A percentile compares a stretch with the other conserved stretches of the same genome.
Conservation (phyloP, 2,329 filamentous ascomycete species). For the Neocucurbitaria cava region DNA sequence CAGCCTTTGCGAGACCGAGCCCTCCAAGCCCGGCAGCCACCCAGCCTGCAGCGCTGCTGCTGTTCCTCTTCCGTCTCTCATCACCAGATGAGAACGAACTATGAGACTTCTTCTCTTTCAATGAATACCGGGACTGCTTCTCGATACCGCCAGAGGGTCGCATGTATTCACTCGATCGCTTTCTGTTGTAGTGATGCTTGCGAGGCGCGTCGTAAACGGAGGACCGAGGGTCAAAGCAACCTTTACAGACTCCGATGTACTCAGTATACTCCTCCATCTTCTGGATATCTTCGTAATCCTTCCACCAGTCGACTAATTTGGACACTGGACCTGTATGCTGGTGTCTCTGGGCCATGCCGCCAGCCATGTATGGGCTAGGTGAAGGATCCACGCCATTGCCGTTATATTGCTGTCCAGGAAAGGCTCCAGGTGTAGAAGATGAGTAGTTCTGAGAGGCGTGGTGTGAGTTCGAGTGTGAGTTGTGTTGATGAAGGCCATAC, state of each 20-base stretch:
- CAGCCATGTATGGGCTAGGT: slow-evolving; percentile 31
- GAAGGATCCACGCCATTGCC: slow-evolving; percentile 28
- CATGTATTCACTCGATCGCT: slow-evolving; percentile 54
- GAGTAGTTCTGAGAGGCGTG: slow-evolving; percentile 30
- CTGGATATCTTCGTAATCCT: slow-evolving; percentile 68
- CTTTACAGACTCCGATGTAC: slow-evolving; percentile 69
- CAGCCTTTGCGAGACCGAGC: slow-evolving; percentile 59
- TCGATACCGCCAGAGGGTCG: slow-evolving; percentile 59
- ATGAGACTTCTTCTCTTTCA: slow-evolving; percentile 41
- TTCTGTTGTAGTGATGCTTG: slow-evolving; percentile 62
- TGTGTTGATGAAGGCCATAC: slow-evolving; percentile 54
- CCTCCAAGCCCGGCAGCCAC: slow-evolving; percentile 63
- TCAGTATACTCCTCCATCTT: slow-evolving; percentile 73
- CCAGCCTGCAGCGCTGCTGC: slow-evolving; percentile 57
- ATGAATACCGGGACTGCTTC: slow-evolving; percentile 64
- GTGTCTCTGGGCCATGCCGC: slow-evolving; percentile 56
- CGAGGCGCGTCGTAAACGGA: slow-evolving; percentile 65
- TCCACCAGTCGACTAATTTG: slow-evolving; percentile 67
- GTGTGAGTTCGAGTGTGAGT: slow-evolving; percentile 34
- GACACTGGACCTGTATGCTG: slow-evolving; percentile 64
- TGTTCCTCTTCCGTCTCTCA: slow-evolving; percentile 50
- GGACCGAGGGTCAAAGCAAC: slow-evolving; percentile 69
- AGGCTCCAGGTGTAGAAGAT: slow-evolving; percentile 37
- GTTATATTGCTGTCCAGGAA: slow-evolving; percentile 33
- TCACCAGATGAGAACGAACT: slow-evolving; percentile 41